Base-by-base conservation (phyloP, 2,329 filamentous ascomycete genomes). In the Apiospora aurea region DNA sequence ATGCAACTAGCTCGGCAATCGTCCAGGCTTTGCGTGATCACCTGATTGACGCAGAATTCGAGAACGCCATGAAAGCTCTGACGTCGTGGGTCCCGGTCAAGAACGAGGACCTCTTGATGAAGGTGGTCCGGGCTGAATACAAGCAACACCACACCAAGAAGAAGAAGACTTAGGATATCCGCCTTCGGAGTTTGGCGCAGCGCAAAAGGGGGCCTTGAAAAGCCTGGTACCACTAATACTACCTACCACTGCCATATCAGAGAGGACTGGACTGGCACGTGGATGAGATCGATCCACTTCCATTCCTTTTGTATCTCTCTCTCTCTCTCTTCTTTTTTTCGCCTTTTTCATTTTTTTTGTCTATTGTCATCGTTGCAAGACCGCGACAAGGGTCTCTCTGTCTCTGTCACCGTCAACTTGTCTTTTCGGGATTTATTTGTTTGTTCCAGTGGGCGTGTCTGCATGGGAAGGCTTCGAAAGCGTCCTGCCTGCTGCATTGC, bases 41-140 rank as follows among this genome's bases (percentile, higher is more conserved):
- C 69, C 87, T 99, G 44, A 86, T 98, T 7, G 95, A 97, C 78
- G 94, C 94, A 24, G 96, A 99, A 80, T 99, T 98, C 81, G 96
- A 99, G 81, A 97, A 97, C 78, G 93, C 93, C 67, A 99, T 99
- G 96, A 98, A 98, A 84, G 93, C 95, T 10, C 86, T 99, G 74
- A 98, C 96, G 43, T 95, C 93, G 71, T 97, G 94, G 91, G 92
- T 98, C 64, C 95, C 96, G 26, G 92, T 99, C 80, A 94, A 94
- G 82, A 96, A 99, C 78, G 94, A 97, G 79, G 95, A 98, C 80
- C 83, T 97, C 72, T 87, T 99, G 78, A 97, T 99, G 94, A 92
- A 92, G 77, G 94, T 98, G 72, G 91, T 94, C 38, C 92, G 92
- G 79, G 91, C 94, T 18, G 96, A 98, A 83, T 98, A 93, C 89